Base-by-base conservation (phyloP, 257 asterid species). In the Haberlea rhodopensis region DNA sequence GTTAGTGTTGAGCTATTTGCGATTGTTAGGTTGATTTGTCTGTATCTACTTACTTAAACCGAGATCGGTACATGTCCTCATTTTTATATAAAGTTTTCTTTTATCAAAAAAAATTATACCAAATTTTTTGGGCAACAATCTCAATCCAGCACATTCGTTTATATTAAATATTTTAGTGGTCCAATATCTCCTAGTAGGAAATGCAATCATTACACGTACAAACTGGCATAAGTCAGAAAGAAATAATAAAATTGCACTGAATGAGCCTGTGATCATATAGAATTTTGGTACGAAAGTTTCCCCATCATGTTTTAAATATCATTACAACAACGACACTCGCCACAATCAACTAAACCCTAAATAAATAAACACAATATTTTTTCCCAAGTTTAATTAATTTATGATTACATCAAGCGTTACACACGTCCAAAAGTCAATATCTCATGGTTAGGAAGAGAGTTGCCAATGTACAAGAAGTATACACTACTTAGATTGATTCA, bases 381-480 rank as follows among this genome's bases (percentile, higher is more conserved):
- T 43, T 16, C 8, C 0, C 51, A 43, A 43, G 51, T 20, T 3
- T 43, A 43, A 43, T 13, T 43, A 43, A 34, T 13, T 11, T 10
- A 10, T 11, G 5, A 37, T 2, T 34, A 34, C 46, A 37, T 15
- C 51, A 43, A 43, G 20, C 51, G 19, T 43, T 15, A 43, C 51
- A 4, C 15, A 59, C 40, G 49, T 32, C 6, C 28, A 20, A 8
- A 32, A 29, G 45, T 10, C 23, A 23, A 32, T 58, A 19, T 25
- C 64, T 59, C 22, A 59, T 60, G 46, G 46, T 21, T 60, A 60
- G 65, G 51, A 43, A 60, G 48, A 62, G 65, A 74, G 27, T 24
- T 57, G 63, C 22, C 66, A 57, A 81, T 78, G 70, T 81, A 78
- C 83, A 81, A 73, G 51, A 73, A 54, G 70, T 68, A 58, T 60